phyloP scores from a whole-genome alignment of 2,329 filamentous ascomycete species.

The Macrophomina phaseolina region DNA sequence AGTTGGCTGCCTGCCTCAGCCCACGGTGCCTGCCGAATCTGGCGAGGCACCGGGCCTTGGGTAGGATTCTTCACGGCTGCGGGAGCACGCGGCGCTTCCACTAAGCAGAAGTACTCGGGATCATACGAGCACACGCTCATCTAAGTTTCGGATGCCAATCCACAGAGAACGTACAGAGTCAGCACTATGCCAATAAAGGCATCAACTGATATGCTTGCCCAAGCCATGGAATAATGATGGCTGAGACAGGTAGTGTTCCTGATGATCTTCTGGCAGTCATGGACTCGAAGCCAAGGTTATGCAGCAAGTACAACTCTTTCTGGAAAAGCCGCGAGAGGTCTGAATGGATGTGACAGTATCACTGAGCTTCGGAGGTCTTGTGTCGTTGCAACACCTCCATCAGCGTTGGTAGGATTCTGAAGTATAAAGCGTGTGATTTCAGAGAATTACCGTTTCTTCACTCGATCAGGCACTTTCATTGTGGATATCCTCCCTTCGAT shows the following conservation, averaged over 20 bases:
- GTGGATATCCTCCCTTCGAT: background rate
- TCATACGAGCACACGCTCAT: background rate
- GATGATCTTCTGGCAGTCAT: background rate
- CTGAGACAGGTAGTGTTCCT: background rate
- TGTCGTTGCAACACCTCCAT: background rate
- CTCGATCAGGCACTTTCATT: background rate
- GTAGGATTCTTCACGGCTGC: background rate
- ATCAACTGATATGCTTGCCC: background rate
- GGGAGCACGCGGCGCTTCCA: background rate
- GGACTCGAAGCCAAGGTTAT: background rate
- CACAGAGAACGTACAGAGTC: background rate
- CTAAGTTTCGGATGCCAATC: background rate
- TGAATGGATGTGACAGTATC: background rate
- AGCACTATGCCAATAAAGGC: background rate
- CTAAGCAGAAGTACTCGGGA: background rate
- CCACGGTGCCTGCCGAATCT: no score
- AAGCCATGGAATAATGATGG: background rate
- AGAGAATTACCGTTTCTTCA: background rate
- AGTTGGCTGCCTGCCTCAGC: no score
- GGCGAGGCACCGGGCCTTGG: no score
- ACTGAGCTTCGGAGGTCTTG: background rate
- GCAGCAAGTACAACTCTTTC: background rate
- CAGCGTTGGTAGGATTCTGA: background rate
- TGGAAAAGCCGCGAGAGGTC: background rate
- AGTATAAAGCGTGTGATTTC: background rate